These are phyloP conservation scores for Torulaspora indica DNA, from an alignment of 805 yeast genomes.

Conservation along the genomic window DNA sequence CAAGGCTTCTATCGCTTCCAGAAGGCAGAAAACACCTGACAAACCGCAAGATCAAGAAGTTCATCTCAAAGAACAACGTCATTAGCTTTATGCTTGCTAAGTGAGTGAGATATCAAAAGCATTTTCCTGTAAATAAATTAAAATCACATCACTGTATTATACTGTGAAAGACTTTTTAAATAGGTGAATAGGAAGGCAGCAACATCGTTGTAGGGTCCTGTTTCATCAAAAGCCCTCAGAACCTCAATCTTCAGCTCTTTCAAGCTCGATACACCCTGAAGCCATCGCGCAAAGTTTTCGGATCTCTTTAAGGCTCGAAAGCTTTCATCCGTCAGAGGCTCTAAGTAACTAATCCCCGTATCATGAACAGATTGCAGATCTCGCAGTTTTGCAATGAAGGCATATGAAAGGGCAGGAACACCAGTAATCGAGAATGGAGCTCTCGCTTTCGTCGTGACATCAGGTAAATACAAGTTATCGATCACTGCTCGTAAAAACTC, in stretches of 20 bases:
- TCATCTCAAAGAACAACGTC: conserved; percentile 51
- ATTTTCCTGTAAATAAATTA: conserved; percentile 7
- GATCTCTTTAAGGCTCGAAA: conserved; percentile 18
- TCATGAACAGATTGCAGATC: conserved; percentile 12
- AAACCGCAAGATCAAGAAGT: conserved; percentile 43
- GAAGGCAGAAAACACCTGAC: conserved; percentile 42
- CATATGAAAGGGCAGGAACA: conserved; percentile 26
- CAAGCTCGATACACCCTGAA: conserved; percentile 27
- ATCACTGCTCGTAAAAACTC: conserved; percentile 19
- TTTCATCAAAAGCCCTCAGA: conserved; percentile 36
- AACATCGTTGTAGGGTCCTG: conserved; percentile 47
- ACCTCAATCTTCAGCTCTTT: conserved; percentile 46
- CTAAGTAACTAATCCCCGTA: conserved; percentile 6
- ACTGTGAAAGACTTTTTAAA: conserved; percentile 44
- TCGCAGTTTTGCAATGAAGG: conserved; percentile 10
- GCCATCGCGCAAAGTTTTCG: conserved; percentile 12
- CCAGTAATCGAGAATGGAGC: conserved; percentile 24
- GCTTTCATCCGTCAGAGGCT: conserved; percentile 21
- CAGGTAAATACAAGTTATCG: conserved; percentile 16
- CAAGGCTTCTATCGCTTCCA: conserved; percentile 34
- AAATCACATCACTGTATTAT: conserved; percentile 5
- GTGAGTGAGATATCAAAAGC: background rate
- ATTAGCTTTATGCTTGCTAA: conserved; percentile 41
- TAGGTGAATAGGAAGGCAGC: conserved; percentile 50
- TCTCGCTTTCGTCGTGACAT: conserved; percentile 11